Evolutionary conservation across 1,284 basidiomycete species (phyloP), one percentile per base, ranked within the genome.

Genomic region (Kalmanozyma brasiliensis): DNA sequence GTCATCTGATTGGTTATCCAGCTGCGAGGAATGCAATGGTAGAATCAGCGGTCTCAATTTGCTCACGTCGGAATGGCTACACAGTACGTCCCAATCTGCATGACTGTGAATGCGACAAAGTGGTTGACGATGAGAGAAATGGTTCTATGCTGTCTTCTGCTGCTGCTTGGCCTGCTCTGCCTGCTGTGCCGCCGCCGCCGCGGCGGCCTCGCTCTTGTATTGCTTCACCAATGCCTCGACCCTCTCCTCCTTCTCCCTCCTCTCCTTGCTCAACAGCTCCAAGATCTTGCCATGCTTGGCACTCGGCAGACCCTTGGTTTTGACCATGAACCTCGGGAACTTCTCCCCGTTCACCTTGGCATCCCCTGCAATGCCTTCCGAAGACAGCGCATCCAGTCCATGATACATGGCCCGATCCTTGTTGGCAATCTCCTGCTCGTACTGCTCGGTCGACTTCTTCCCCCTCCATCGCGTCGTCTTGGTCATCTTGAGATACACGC

Each of bases 401-500:
- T 70, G 67, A 24, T 47, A 71, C 9, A 7, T 48, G 13, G 22
- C 47, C 0, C 29, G 22, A 19, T 71, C 49, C 8, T 34, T 24
- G 29, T 71, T 71, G 14, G 40, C 44, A 30, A 65, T 57, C 29
- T 65, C 68, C 26, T 52, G 19, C 42, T 71, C 68, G 52, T 56
- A 59, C 49, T 62, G 59, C 16, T 64, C 52, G 13, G 58, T 44
- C 8, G 19, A 35, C 59, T 75, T 75, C 40, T 55, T 63, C 6
- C 61, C 66, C 22, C 76, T 67, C 74, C 77, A 79, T 26, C 77
- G 51, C 6, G 49, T 62, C 8, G 67, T 67, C 34, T 72, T 74
- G 42, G 72, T 79, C 70, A 79, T 74, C 52, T 73, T 74, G 53
- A 79, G 59, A 36, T 75, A 68, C 26, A 76, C 58, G 16, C 73